phyloP scores from a whole-genome alignment of 805 yeast genomes.

The Ascoidea rubescens region DNA sequence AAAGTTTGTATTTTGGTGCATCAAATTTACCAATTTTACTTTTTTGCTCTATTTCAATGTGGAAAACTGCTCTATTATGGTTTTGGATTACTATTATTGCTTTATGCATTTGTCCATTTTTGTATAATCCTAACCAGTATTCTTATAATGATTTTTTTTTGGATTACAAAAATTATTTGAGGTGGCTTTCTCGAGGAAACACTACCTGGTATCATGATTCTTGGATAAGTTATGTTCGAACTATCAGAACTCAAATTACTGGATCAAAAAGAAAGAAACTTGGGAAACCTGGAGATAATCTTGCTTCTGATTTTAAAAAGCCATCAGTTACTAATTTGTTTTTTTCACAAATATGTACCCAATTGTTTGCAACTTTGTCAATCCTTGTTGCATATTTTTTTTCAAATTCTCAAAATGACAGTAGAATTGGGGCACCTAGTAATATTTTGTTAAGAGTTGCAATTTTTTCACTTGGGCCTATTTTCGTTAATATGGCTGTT shows the following conservation, averaged over 20 bases:
- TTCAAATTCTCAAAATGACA: conserved; percentile 38
- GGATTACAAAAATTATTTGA: conserved; percentile 36
- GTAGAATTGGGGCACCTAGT: conserved; percentile 20
- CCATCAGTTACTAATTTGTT: conserved; percentile 34
- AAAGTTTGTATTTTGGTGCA: conserved; percentile 53
- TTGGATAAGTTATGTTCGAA: conserved; percentile 36
- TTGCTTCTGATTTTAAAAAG: conserved; percentile 29
- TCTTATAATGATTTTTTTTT: conserved; percentile 48
- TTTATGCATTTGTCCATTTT: conserved; percentile 41
- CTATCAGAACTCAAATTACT: conserved; percentile 37
- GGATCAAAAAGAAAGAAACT: conserved; percentile 36
- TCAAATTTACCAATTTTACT: conserved; percentile 35
- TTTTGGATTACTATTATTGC: conserved; percentile 51
- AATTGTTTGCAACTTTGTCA: conserved; percentile 19
- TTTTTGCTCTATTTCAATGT: conserved; percentile 45
- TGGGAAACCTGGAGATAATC: conserved; percentile 24
- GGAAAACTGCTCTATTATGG: conserved; percentile 43
- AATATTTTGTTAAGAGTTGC: conserved; percentile 29
- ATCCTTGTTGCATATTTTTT: conserved; percentile 35
- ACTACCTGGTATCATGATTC: conserved; percentile 20
- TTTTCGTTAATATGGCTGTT: conserved; percentile 6
- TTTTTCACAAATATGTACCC: conserved; percentile 26
- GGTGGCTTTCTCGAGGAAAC: conserved; percentile 35
- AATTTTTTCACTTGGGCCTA: conserved; percentile 24
- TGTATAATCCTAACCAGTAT: conserved; percentile 56